Evolutionary conservation across 2,329 filamentous ascomycete species (phyloP), one percentile per base, ranked within the genome.

Genomic region (Tolypocladium cylindrosporum): DNA sequence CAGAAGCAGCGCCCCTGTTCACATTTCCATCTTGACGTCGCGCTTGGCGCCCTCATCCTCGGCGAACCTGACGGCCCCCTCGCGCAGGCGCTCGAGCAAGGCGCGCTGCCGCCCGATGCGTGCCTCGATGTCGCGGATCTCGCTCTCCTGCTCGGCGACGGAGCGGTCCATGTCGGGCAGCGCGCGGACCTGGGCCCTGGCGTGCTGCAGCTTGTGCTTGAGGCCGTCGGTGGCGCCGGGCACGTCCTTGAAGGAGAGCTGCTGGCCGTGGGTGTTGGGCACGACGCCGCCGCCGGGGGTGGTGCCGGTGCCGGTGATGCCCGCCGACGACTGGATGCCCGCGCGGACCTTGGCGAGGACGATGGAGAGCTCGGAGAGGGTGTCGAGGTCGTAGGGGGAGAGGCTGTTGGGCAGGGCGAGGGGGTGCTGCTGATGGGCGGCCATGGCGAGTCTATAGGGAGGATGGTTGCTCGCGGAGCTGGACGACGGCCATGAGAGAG

Each of bases 131-230:
- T 84, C 79, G 42, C 66, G 71, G 24, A 92, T 88, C 76, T 93
- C 89, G 16, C 78, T 79, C 64, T 87, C 79, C 74, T 93, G 90
- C 69, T 91, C 87, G 58, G 79, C 79, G 16, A 87, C 74, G 6
- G 77, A 80, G 56, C 89, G 79, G 21, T 83, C 76, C 69, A 93
- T 83, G 72, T 92, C 89, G 11, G 87, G 88, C 64, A 94, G 71
- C 36, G 77, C 75, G 67, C 80, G 78, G 56, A 91, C 77, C 64
- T 86, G 82, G 40, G 78, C 79, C 55, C 89, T 80, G 55, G 92
- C 91, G 64, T 87, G 87, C 70, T 91, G 88, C 59, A 97, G 82
- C 72, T 90, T 90, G 72, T 92, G 86, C 72, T 90, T 92, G 65
- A 97, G 79, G 41, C 83, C 81, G 67, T 91, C 89, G 1, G 90